Base-by-base conservation (phyloP, 768 basidiomycete genomes). In the Tylopilus vinaceipallidus region DNA sequence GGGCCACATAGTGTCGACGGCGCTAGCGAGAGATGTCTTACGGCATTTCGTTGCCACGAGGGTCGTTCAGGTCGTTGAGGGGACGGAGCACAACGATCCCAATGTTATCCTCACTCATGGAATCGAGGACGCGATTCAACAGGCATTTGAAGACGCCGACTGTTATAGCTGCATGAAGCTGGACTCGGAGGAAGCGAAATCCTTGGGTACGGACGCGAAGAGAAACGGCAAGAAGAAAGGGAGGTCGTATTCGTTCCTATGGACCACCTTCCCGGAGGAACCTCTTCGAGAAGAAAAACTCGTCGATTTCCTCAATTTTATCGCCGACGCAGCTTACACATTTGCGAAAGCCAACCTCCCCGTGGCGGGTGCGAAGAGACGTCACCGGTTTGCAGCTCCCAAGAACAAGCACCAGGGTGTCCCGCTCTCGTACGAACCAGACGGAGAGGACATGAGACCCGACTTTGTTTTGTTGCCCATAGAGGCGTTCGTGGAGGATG, bases 401-500 rank as follows among this genome's bases (percentile, higher is more conserved):
- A 26, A 27, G 7, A 41, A 34, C 16, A 24, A 26, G 17, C 39
- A 26, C 9, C 17, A 0, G 34, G 36, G 24, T 13, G 27, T 35
- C 19, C 49, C 40, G 35, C 23, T 49, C 13, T 16, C 45, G 11
- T 49, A 42, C 9, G 46, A 39, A 13, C 9, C 48, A 4, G 40
- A 44, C 29, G 20, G 29, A 6, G 23, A 24, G 11, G 23, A 41
- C 6, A 33, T 53, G 14, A 29, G 37, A 5, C 57, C 55, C 11
- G 46, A 44, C 27, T 50, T 59, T 42, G 10, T 59, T 17, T 19
- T 59, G 30, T 49, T 59, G 49, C 57, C 52, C 12, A 45, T 48
- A 3, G n/a, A 42, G 6, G 57, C 57, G 5, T 59, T 59, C 40
- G 19, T 24, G 2, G 53, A 22, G 3, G 36, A 32, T 32, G 17